Conservation (phyloP, 805 yeast genomes). For the Brettanomyces naardenensis region DNA sequence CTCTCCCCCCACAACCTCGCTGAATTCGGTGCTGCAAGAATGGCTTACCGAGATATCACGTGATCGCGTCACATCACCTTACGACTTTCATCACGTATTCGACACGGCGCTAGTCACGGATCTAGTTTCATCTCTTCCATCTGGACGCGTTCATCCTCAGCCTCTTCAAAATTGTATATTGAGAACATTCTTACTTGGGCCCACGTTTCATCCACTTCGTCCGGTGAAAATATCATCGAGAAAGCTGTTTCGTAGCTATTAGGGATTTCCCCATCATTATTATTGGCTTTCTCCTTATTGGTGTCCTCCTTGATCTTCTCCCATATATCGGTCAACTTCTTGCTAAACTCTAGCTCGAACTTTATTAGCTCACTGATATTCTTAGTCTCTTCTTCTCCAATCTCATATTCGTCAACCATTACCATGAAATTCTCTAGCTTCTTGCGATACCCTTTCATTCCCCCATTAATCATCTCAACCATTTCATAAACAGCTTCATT, state of each 20-base stretch:
- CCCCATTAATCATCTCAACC: constrained; percentile 9
- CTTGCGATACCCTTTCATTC: constrained; percentile 5
- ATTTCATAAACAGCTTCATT: constrained; percentile 9
- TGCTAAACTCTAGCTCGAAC: constrained; percentile 12
- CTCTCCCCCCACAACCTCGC: too few species aligned
- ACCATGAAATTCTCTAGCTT: constrained; percentile 9
- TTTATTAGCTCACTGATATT: constrained; percentile 12
- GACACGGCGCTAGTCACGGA: too few species aligned
- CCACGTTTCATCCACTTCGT: constrained; percentile 14
- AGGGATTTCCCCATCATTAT: neutral
- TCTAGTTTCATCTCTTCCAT: neutral
- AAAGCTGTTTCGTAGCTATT: neutral
- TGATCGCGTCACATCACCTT: too few species aligned
- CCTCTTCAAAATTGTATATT: constrained; percentile 14
- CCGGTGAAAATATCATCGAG: constrained; percentile 2
- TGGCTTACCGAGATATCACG: too few species aligned
- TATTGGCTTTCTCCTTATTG: neutral
- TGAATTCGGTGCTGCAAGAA: too few species aligned
- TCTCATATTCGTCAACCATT: constrained; percentile 15
- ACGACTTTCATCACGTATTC: too few species aligned
- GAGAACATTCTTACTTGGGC: constrained; percentile 16
- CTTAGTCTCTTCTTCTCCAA: constrained; percentile 9
- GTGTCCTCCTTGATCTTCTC: neutral
- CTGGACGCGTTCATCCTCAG: neutral
- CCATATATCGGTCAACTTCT: constrained; percentile 7